A percentile compares a stretch with the other conserved stretches of the same genome.
Conservation (phyloP, 2,329 filamentous ascomycete species). For the Daldinia eschscholtzii region DNA sequence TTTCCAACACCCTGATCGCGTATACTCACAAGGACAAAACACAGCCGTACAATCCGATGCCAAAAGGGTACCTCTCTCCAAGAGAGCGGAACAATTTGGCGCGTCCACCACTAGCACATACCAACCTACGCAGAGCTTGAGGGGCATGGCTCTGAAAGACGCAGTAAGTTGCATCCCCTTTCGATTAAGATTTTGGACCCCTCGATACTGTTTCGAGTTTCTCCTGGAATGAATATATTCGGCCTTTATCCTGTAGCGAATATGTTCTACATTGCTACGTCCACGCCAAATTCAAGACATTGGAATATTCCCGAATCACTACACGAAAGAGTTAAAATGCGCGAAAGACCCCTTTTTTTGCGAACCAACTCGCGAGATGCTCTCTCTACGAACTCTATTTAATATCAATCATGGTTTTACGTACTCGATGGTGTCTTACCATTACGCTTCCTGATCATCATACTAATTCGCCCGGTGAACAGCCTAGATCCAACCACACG, state of each 20-base stretch:
- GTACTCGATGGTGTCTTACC: not conserved
- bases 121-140: constrained; percentile 60
- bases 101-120: constrained; percentile 57
- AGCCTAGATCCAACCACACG: constrained; percentile 31
- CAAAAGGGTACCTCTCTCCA: constrained; percentile 71
- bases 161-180: constrained; percentile 43
- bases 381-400: too few species aligned
- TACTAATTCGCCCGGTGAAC: constrained; percentile 41
- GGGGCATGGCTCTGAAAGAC: constrained; percentile 58
- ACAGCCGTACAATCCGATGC: constrained; percentile 67
- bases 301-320: too few species aligned
- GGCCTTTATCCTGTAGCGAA: not conserved
- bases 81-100: constrained; percentile 66
- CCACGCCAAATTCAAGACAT: too few species aligned
- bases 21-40: constrained; percentile 40
- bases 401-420: too few species aligned
- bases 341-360: too few species aligned
- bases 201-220: not conserved
- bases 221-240: not conserved
- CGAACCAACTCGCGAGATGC: too few species aligned
- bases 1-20: constrained; percentile 25
- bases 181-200: not conserved
- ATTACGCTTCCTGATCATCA: not conserved
- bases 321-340: too few species aligned
- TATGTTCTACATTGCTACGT: too few species aligned